Evolutionary conservation across 2,329 filamentous ascomycete species (phyloP), one percentile per base, ranked within the genome.

Genomic region (Exophiala viscosa): DNA sequence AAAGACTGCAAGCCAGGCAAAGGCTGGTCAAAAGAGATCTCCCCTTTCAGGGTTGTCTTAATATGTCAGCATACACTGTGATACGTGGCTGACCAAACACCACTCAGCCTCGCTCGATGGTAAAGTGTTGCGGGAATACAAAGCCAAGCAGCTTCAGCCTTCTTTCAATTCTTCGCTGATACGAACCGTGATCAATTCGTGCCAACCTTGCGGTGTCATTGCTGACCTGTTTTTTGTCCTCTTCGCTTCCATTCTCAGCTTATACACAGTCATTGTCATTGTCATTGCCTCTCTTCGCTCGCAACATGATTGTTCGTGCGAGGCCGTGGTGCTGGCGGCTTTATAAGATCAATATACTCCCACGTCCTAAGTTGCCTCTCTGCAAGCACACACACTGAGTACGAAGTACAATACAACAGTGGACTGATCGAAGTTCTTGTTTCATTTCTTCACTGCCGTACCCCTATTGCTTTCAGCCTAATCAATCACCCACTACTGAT

Each of bases 341-440:
- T 34, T 58, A 52, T 54, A 54, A 48, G 47, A 51, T 13, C 11
- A 32, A 33, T 20, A 32, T n/a, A 18, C 45, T 42, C 35, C 48
- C 38, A 28, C 47, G 45, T 43, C 31, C 32, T 41, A 13, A 23
- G 15, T 49, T 39, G 41, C 44, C 36, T 48, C 48, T 45, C 51
- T 45, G 15, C 38, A 45, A 44, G 43, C 48, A 54, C 42, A 32
- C 47, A 47, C 40, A 57, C 48, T 58, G 45, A 49, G 49, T 45
- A 50, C 48, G n/a, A 57, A 39, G 50, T 48, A 48, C 45, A 39
- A 14, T 8, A 33, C 48, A 46, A 28, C 39, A 48, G 32, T 62
- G 48, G 20, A 42, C 69, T 44, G 68, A 59, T 61, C 50, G 36
- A 34, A 28, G 33, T 55, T 44, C 9, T 41, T 55, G 47, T 45